Percentiles rank a stretch among this genome's conserved stretches.
phyloP scores from a whole-genome alignment of 2,329 filamentous ascomycete species.

The Ilyonectria mors-panacis region DNA sequence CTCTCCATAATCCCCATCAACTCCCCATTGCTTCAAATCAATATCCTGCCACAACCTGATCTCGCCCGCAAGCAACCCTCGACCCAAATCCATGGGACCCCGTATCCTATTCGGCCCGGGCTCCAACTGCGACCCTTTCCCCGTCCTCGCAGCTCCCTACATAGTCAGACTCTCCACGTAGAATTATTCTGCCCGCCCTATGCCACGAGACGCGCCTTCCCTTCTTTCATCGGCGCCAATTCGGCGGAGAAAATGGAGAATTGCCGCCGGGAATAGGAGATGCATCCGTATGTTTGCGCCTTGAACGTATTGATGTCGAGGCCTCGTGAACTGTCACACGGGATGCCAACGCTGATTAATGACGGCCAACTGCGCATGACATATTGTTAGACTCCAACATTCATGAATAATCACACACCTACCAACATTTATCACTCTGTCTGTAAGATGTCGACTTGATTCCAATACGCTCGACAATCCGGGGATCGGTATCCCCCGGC shows the following conservation, averaged over 20 bases:
- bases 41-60: conserved; percentile 16
- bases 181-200: neutral
- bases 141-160: neutral
- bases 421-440: too few relatives aligned
- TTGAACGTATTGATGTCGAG: neutral
- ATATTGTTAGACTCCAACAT: neutral
- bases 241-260: neutral
- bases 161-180: neutral
- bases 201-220: neutral
- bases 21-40: neutral
- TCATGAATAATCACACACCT: neutral
- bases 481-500: too few relatives aligned
- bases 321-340: neutral
- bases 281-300: neutral
- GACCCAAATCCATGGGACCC: conserved; percentile 12
- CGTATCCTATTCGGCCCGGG: conserved; percentile 23
- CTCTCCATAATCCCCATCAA: conserved; percentile 17
- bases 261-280: neutral
- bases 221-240: neutral
- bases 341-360: too few relatives aligned
- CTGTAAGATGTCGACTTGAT: too few relatives aligned
- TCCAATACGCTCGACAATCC: too few relatives aligned
- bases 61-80: neutral
- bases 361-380: too few relatives aligned
- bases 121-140: conserved; percentile 1